phyloP scores from a whole-genome alignment of 208 protist genomes.

The Zelonia costaricensis region DNA sequence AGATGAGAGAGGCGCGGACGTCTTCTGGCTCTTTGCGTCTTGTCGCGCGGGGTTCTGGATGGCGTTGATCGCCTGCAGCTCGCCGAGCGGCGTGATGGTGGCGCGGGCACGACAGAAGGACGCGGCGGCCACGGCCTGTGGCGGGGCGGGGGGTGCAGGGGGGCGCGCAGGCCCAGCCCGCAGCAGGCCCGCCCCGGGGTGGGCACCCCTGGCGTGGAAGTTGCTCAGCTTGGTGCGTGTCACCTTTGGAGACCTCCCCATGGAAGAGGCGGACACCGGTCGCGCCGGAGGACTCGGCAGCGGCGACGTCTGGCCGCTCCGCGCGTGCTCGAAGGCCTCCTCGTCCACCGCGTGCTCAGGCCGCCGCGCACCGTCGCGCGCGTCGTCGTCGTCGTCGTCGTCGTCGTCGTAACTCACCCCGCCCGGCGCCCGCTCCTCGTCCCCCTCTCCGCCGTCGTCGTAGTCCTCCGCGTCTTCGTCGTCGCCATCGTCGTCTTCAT shows the following conservation, averaged over 20 bases:
- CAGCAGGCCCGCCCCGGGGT: too few relatives aligned
- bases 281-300: too few relatives aligned
- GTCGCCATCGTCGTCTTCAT: not conserved
- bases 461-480: not conserved
- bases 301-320: too few relatives aligned
- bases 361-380: not conserved
- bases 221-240: too few relatives aligned
- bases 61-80: conserved; percentile 21
- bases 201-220: too few relatives aligned
- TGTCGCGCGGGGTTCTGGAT: conserved; percentile 12
- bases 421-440: not conserved
- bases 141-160: not conserved
- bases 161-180: too few relatives aligned
- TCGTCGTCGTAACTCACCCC: not conserved
- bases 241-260: too few relatives aligned
- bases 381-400: conserved; percentile 2
- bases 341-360: too few relatives aligned
- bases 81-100: conserved; percentile 24
- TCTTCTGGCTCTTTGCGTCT: not conserved
- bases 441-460: too few relatives aligned
- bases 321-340: too few relatives aligned
- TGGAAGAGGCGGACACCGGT: too few relatives aligned
- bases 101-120: conserved; percentile 21
- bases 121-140: not conserved
- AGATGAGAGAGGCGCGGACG: not conserved